Conservation (phyloP, 2,329 filamentous ascomycete species). For the Diaporthe citrichinensis region DNA sequence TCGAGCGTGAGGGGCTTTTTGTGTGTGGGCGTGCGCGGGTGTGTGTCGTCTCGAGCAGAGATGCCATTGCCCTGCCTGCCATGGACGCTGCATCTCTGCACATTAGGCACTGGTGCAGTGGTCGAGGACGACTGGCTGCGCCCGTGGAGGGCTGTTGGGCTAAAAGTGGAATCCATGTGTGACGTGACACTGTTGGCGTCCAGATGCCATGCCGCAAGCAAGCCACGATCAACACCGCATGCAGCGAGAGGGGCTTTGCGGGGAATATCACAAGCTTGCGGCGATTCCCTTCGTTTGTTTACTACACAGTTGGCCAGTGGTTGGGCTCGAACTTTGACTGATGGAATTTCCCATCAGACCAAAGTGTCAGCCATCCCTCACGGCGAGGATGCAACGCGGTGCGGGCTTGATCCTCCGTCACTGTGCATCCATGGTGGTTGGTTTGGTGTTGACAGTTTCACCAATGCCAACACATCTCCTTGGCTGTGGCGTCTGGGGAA, state of each 20-base stretch:
- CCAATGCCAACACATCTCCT: slow-evolving; percentile 13
- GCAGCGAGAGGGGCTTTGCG: slow-evolving; percentile 10
- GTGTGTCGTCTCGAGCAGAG: neutral
- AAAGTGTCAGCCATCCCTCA: neutral
- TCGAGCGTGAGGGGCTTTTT: neutral
- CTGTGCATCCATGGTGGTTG: slow-evolving; percentile 7
- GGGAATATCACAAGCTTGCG: slow-evolving; percentile 17
- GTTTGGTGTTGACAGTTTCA: slow-evolving; percentile 13
- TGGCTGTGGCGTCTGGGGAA: slow-evolving; percentile 7
- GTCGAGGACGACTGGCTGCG: neutral
- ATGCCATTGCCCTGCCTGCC: neutral
- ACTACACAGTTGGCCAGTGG: neutral
- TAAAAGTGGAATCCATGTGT: neutral
- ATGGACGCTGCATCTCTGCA: neutral
- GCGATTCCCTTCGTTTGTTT: neutral
- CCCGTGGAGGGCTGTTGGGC: neutral
- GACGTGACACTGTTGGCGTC: slow-evolving; percentile 19
- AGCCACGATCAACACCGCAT: slow-evolving; percentile 16
- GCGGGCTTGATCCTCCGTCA: slow-evolving; percentile 27
- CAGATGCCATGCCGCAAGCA: slow-evolving; percentile 4
- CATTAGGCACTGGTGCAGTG: neutral
- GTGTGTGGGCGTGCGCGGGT: neutral
- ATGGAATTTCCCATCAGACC: neutral
- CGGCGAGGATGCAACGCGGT: neutral
- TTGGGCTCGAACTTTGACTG: neutral